A percentile compares a stretch with the other conserved stretches of the same genome.
phyloP scores from a whole-genome alignment of 495 filamentous ascomycete genomes.

The Penicillium paradoxum region DNA sequence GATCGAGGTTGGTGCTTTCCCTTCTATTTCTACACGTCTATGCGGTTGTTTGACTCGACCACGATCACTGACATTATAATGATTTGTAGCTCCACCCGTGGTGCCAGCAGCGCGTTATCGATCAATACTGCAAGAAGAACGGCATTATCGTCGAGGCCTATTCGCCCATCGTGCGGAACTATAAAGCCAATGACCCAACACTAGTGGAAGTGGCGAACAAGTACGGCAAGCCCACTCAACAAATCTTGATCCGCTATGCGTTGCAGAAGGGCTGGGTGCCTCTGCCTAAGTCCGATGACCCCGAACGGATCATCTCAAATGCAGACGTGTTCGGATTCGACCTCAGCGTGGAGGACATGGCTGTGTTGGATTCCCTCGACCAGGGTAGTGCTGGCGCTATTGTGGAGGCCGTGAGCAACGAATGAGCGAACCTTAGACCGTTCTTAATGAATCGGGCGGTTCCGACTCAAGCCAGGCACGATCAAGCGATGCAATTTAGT shows the following conservation, averaged over 20 bases:
- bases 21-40: background rate
- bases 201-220: constrained; percentile 50
- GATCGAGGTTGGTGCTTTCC: constrained; percentile 49
- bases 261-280: constrained; percentile 68
- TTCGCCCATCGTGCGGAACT: constrained; percentile 58
- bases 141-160: constrained; percentile 64
- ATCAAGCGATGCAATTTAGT: background rate
- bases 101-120: constrained; percentile 58
- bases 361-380: constrained; percentile 58
- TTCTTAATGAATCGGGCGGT: background rate
- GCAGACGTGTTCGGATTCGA: constrained; percentile 62
- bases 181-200: constrained; percentile 53
- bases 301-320: constrained; percentile 59
- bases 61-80: background rate
- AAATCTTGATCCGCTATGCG: constrained; percentile 51
- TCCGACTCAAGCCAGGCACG: background rate
- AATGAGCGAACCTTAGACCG: constrained; percentile 17
- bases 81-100: constrained; percentile 56
- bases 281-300: constrained; percentile 66
- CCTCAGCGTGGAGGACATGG: constrained; percentile 59
- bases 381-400: constrained; percentile 53
- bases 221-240: constrained; percentile 46
- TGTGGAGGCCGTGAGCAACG: constrained; percentile 48
- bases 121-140: constrained; percentile 55
- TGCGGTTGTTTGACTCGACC: background rate